phyloP scores from a whole-genome alignment of 2,329 filamentous ascomycete species.

The Cryphonectria parasitica region DNA sequence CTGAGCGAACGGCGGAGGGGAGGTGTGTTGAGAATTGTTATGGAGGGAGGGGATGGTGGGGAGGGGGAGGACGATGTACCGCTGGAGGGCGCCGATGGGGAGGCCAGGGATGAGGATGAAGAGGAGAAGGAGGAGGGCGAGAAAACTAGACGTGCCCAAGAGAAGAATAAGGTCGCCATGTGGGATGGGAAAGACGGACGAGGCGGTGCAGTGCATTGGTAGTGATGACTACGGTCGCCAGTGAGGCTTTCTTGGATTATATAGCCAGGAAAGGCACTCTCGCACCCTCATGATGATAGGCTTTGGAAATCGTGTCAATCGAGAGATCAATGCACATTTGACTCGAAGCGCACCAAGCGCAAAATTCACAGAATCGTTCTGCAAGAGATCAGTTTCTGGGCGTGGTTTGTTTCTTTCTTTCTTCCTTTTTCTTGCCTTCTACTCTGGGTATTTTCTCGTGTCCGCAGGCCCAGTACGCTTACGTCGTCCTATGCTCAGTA shows the following conservation, averaged over 20 bases:
- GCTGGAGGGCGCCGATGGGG: slow-evolving; percentile 33
- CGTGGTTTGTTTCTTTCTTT: not conserved
- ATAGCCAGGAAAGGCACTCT: too few species aligned
- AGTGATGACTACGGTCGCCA: slow-evolving; percentile 17
- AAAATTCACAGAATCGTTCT: not conserved
- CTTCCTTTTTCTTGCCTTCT: not conserved
- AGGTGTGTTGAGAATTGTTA: slow-evolving; percentile 53
- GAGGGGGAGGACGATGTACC: slow-evolving; percentile 29
- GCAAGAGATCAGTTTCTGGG: not conserved
- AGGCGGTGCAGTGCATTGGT: slow-evolving; percentile 48
- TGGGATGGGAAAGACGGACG: slow-evolving; percentile 48
- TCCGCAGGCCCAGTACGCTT: not conserved
- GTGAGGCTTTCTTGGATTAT: not conserved
- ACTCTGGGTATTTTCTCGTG: not conserved
- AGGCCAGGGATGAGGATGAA: slow-evolving; percentile 40
- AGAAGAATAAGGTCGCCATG: slow-evolving; percentile 30
- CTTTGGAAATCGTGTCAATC: too few species aligned
- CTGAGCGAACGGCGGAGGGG: slow-evolving; percentile 59
- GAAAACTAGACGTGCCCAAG: not conserved
- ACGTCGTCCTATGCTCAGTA: not conserved
- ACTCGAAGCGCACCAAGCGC: too few species aligned
- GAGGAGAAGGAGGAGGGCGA: not conserved
- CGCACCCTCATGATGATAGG: not conserved
- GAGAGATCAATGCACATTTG: too few species aligned
- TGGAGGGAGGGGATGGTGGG: slow-evolving; percentile 42